Conservation (phyloP, 257 asterid species). For the Capsicum pubescens region DNA sequence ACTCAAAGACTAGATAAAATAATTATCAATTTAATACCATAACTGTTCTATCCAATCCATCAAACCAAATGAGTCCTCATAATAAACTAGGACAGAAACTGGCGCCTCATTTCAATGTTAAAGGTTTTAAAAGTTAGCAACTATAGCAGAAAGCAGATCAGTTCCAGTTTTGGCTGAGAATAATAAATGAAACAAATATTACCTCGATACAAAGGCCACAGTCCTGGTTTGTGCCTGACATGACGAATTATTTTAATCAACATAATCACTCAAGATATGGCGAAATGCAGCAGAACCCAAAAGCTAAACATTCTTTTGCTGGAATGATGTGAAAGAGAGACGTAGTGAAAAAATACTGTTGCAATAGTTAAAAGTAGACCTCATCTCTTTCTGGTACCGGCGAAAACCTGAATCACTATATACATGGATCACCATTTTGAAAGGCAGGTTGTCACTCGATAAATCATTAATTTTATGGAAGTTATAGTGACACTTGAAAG, state of each 20-base stretch:
- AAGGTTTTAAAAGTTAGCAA: neutral
- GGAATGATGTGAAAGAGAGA: neutral
- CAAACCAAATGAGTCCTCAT: neutral
- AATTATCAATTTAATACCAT: neutral
- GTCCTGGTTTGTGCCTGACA: constrained; percentile 77
- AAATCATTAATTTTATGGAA: constrained; percentile 64
- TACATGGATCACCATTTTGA: constrained; percentile 95
- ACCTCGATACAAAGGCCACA: constrained; percentile 99
- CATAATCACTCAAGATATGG: neutral
- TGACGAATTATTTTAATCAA: constrained; percentile 15
- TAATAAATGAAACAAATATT: constrained; percentile 27
- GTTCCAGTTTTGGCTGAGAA: neutral
- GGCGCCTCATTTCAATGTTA: neutral
- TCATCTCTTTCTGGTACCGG: constrained; percentile 95
- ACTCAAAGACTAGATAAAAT: neutral
- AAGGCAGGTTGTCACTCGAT: constrained; percentile 73
- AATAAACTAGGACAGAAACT: neutral
- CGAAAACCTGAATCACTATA: constrained; percentile 89
- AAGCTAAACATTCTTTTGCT: neutral
- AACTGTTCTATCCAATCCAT: neutral
- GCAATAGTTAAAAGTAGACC: constrained; percentile 48
- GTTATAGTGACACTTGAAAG: constrained; percentile 86
- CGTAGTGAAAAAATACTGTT: neutral
- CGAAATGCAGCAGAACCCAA: neutral
- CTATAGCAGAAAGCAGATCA: constrained; percentile 8